Percentiles rank a stretch among this genome's conserved stretches.
phyloP scores from a whole-genome alignment of 805 yeast species.

The Alloascoidea hylecoeti region DNA sequence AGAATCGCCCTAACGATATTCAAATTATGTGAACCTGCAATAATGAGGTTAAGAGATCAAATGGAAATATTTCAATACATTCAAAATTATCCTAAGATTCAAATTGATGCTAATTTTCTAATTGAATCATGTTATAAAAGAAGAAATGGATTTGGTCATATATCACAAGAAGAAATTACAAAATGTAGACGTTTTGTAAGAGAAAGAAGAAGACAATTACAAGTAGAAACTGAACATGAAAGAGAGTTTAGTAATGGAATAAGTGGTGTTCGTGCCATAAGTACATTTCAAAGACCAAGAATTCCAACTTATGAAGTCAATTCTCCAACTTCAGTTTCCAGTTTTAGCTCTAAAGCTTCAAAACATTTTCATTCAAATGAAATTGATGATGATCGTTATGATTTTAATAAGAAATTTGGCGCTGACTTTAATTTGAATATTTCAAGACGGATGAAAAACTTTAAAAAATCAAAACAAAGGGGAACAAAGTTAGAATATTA shows the following conservation, averaged over 20 bases:
- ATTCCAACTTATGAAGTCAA: no score
- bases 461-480: constrained; percentile 2
- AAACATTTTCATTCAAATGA: background rate
- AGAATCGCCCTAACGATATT: constrained; percentile 71
- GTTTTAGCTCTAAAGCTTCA: background rate
- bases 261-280: background rate
- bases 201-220: constrained; percentile 33
- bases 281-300: background rate
- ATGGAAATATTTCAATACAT: constrained; percentile 71
- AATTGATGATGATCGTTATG: background rate
- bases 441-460: background rate
- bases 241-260: background rate
- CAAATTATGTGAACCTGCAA: constrained; percentile 57
- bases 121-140: constrained; percentile 67
- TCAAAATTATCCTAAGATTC: constrained; percentile 65
- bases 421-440: constrained; percentile 5
- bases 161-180: constrained; percentile 72
- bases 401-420: background rate
- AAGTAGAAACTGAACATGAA: constrained; percentile 11
- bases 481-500: background rate
- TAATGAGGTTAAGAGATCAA: constrained; percentile 29
- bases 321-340: background rate
- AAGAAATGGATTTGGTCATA: constrained; percentile 54
- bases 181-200: constrained; percentile 69
- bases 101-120: constrained; percentile 55